A percentile compares a stretch with the other conserved stretches of the same genome.
These are phyloP conservation scores for Rhododendron ferrugineum DNA, from an alignment of 148 eudicot species.

Conservation along the genomic window DNA sequence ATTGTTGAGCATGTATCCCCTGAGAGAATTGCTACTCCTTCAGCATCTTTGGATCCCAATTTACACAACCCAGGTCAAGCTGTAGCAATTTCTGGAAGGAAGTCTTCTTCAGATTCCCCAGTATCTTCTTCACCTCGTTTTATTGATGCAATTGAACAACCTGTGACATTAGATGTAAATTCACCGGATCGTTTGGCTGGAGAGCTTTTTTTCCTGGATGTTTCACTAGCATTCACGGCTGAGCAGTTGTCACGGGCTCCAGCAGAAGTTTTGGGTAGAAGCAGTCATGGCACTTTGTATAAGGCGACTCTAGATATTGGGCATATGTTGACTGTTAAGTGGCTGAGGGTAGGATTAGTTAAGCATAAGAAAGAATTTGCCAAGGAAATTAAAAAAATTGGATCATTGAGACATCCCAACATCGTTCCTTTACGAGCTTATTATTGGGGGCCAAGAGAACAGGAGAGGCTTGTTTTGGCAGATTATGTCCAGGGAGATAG, in stretches of 20 bases:
- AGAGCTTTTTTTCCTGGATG: constrained; percentile 69
- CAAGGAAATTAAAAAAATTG: constrained; percentile 81
- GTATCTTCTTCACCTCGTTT: constrained; percentile 67
- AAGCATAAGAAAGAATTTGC: constrained; percentile 90
- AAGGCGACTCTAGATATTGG: constrained; percentile 82
- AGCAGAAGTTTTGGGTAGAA: constrained; percentile 95
- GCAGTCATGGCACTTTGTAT: constrained; percentile 89
- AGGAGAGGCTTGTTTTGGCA: constrained; percentile 86
- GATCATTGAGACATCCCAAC: constrained; percentile 66
- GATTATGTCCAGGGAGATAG: constrained; percentile 85
- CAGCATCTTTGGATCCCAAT: constrained; percentile 33
- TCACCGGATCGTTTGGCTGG: constrained; percentile 97
- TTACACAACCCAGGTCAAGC: constrained; percentile 25
- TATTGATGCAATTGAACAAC: constrained; percentile 58
- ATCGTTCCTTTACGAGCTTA: constrained; percentile 78
- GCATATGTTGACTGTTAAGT: constrained; percentile 86
- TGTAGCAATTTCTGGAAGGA: constrained; percentile 48
- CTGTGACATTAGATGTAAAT: constrained; percentile 69
- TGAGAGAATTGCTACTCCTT: constrained; percentile 24
- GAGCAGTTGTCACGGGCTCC: constrained; percentile 92
- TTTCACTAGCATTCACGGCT: constrained; percentile 66
- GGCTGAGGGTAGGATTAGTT: constrained; percentile 90
- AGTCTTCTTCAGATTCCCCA: constrained; percentile 80
- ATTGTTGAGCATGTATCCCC: constrained; percentile 45
- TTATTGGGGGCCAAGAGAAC: constrained; percentile 97